Conservation (phyloP, 352 stramenopile genomes). For the Phytophthora citrophthora region DNA sequence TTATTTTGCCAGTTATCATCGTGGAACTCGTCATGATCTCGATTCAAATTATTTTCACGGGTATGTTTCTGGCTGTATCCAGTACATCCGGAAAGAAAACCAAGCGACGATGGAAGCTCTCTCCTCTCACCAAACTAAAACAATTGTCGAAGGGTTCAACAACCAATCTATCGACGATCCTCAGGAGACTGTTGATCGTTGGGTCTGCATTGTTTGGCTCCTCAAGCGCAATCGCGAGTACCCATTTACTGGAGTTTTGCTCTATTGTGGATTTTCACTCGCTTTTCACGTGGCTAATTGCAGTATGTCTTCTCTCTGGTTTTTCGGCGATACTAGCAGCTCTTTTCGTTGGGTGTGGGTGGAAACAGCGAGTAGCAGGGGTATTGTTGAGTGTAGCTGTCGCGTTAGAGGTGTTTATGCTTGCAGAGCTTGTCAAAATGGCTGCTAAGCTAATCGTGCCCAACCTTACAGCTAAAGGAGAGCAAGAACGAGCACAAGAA, state of each 20-base stretch:
- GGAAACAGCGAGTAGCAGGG: slow-evolving; percentile 21
- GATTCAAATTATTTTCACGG: slow-evolving; percentile 27
- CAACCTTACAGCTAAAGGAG: background rate
- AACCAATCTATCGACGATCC: background rate
- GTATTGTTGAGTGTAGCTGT: slow-evolving; percentile 27
- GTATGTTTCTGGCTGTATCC: slow-evolving; percentile 14
- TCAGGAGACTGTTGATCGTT: slow-evolving; percentile 16
- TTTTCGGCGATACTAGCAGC: slow-evolving; percentile 27
- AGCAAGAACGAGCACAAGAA: slow-evolving; percentile 2
- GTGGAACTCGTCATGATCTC: slow-evolving; percentile 12
- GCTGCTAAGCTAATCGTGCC: slow-evolving; percentile 8
- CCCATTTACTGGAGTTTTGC: slow-evolving; percentile 35
- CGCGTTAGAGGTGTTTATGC: slow-evolving; percentile 19
- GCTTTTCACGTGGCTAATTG: slow-evolving; percentile 40
- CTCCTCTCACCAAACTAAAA: background rate
- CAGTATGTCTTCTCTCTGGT: slow-evolving; percentile 31
- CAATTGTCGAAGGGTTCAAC: background rate
- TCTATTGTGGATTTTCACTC: slow-evolving; percentile 29
- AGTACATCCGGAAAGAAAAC: slow-evolving; percentile 1
- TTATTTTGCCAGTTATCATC: slow-evolving; percentile 18
- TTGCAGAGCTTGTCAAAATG: slow-evolving; percentile 25
- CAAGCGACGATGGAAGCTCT: slow-evolving; percentile 18
- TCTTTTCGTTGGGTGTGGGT: slow-evolving; percentile 25
- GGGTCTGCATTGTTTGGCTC: slow-evolving; percentile 14
- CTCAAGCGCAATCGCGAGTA: slow-evolving; percentile 28